phyloP scores from a whole-genome alignment of 2,329 filamentous ascomycete genomes.

The Drechslerella stenobrocha region DNA sequence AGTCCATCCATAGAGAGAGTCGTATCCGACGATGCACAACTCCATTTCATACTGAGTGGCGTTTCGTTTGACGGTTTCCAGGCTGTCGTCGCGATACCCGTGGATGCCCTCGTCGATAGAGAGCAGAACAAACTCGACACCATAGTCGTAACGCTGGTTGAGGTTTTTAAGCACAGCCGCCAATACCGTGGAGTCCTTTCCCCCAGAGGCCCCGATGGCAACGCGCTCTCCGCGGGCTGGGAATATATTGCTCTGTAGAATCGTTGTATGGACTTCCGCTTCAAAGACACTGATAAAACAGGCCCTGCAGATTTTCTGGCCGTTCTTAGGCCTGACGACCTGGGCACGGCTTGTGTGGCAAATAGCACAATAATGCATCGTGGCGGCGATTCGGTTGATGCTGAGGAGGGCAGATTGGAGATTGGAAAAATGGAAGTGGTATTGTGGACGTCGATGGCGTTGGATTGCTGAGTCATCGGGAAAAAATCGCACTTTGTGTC shows the following conservation, averaged over 20 bases:
- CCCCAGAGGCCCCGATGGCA: conserved; percentile 93
- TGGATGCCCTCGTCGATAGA: conserved; percentile 97
- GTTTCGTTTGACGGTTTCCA: conserved; percentile 96
- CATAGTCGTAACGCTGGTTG: conserved; percentile 86
- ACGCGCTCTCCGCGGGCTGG: conserved; percentile 73
- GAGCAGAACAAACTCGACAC: conserved; percentile 79
- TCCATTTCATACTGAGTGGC: conserved; percentile 87
- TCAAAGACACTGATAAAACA: conserved; percentile 91
- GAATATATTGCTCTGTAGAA: conserved; percentile 79
- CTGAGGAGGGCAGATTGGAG: background rate
- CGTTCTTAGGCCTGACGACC: conserved; percentile 91
- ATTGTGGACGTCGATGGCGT: background rate
- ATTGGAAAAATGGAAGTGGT: background rate
- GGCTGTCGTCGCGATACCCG: conserved; percentile 90
- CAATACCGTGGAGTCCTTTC: conserved; percentile 95
- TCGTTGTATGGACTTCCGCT: conserved; percentile 90
- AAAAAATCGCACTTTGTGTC: background rate
- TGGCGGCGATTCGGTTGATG: background rate
- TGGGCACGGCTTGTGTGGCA: conserved; percentile 79
- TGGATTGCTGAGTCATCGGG: background rate
- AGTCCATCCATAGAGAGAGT: conserved; percentile 94
- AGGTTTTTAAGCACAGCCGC: conserved; percentile 92
- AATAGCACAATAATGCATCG: conserved; percentile 64
- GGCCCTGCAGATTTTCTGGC: conserved; percentile 84
- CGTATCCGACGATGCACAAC: conserved; percentile 88